These are phyloP conservation scores for Thelonectria olida DNA, from an alignment of 2,329 filamentous ascomycete genomes.

Conservation along the genomic window DNA sequence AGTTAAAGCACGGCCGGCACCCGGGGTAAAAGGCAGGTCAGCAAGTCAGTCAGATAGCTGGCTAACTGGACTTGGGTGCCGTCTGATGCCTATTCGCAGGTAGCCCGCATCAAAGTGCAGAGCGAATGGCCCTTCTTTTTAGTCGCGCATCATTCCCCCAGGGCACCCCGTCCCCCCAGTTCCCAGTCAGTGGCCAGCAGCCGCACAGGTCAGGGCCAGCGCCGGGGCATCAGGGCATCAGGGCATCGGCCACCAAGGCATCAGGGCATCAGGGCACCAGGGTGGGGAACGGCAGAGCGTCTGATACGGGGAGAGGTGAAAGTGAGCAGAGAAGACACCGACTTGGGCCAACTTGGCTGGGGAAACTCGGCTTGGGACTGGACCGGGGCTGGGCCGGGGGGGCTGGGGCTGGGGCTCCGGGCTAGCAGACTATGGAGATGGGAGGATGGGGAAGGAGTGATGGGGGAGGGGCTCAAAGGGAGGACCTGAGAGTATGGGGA, in stretches of 20 bases:
- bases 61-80: too few species aligned
- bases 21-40: constrained; percentile 1
- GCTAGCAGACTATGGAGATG: constrained; percentile 15
- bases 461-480: constrained; percentile 22
- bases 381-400: constrained; percentile 34
- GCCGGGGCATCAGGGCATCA: not conserved
- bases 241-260: not conserved
- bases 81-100: too few species aligned
- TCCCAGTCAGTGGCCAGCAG: not conserved
- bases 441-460: constrained; percentile 13
- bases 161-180: not conserved
- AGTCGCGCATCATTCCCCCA: not conserved
- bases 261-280: not conserved
- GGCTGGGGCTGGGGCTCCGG: constrained; percentile 33
- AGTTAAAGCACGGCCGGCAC: not conserved
- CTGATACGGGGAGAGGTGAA: constrained; percentile 26
- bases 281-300: constrained; percentile 15
- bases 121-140: not conserved
- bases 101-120: too few species aligned
- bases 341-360: too few species aligned
- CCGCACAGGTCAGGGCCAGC: not conserved
- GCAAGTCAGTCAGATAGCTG: not conserved
- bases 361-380: constrained; percentile 30
- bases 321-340: constrained; percentile 15
- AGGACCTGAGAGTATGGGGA: constrained; percentile 30